Conservation (phyloP, 2,329 filamentous ascomycete species). For the Geosmithia putterillii region DNA sequence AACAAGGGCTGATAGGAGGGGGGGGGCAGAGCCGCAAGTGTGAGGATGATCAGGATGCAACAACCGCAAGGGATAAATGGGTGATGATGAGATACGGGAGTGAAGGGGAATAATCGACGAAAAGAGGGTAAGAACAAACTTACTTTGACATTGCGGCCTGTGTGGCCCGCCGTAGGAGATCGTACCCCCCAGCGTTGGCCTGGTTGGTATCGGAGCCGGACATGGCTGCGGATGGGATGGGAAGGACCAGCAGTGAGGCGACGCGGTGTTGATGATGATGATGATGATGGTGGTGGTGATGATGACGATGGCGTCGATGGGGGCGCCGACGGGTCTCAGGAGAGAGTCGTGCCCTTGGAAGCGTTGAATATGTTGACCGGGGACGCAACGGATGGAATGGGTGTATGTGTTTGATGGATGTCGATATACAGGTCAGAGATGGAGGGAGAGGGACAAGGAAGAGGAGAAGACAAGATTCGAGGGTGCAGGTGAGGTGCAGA, state of each 20-base stretch:
- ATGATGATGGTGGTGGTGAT: background rate
- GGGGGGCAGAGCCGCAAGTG: no score
- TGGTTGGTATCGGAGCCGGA: slow-evolving; percentile 32
- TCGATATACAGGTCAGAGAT: background rate
- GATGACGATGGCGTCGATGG: no score
- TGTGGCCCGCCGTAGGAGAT: slow-evolving; percentile 47
- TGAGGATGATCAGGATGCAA: no score
- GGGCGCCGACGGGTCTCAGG: no score
- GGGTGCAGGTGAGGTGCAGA: no score
- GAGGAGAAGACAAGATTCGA: no score
- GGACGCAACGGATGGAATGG: no score
- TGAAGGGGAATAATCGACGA: background rate
- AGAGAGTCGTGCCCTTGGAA: no score
- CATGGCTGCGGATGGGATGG: slow-evolving; percentile 22
- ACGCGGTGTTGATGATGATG: background rate
- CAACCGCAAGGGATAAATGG: background rate
- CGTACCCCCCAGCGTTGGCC: slow-evolving; percentile 33
- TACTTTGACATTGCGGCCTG: slow-evolving; percentile 53
- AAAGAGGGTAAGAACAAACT: slow-evolving; percentile 19
- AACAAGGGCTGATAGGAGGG: no score
- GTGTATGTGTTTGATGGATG: no score
- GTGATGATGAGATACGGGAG: background rate
- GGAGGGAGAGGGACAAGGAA: background rate
- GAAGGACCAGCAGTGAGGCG: no score
- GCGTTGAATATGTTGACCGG: no score